These are phyloP conservation scores for Pseudozyma thailandica DNA, from an alignment of 1,284 basidiomycete genomes.

Conservation along the genomic window DNA sequence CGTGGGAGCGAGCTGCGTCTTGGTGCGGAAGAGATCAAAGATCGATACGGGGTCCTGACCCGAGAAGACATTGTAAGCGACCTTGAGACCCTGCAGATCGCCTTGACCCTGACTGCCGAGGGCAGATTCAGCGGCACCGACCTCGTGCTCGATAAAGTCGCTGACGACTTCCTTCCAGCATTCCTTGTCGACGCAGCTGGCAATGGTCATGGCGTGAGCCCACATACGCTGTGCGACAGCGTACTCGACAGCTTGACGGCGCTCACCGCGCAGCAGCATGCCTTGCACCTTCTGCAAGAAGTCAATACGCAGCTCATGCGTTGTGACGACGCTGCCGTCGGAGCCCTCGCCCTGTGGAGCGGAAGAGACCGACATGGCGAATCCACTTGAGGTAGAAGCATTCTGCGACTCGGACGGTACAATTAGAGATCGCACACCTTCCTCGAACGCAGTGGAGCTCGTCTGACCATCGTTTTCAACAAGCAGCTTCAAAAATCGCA, in stretches of 20 bases:
- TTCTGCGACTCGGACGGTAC: conserved; percentile 21
- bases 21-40: conserved; percentile 59
- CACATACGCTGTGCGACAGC: conserved; percentile 89
- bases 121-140: conserved; percentile 68
- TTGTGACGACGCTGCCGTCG: conserved; percentile 41
- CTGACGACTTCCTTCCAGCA: conserved; percentile 90
- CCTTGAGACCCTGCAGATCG: conserved; percentile 61
- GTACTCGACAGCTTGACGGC: conserved; percentile 85
- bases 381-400: conserved; percentile 5
- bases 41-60: conserved; percentile 56
- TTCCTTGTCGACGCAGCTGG: conserved; percentile 90
- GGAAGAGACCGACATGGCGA: conserved; percentile 34
- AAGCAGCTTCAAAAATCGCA: conserved; percentile 57
- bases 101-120: conserved; percentile 20
- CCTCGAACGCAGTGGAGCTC: conserved; percentile 44
- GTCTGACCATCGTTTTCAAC: conserved; percentile 63
- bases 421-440: conserved; percentile 41
- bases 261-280: conserved; percentile 75
- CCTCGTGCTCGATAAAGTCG: conserved; percentile 84
- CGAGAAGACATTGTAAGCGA: conserved; percentile 64
- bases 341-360: conserved; percentile 3
- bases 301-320: conserved; percentile 50
- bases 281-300: conserved; percentile 62
- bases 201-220: conserved; percentile 95
- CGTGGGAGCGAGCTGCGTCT: conserved; percentile 45